phyloP scores from a whole-genome alignment of 2,329 filamentous ascomycete species.

The Akanthomyces uredinophilus region DNA sequence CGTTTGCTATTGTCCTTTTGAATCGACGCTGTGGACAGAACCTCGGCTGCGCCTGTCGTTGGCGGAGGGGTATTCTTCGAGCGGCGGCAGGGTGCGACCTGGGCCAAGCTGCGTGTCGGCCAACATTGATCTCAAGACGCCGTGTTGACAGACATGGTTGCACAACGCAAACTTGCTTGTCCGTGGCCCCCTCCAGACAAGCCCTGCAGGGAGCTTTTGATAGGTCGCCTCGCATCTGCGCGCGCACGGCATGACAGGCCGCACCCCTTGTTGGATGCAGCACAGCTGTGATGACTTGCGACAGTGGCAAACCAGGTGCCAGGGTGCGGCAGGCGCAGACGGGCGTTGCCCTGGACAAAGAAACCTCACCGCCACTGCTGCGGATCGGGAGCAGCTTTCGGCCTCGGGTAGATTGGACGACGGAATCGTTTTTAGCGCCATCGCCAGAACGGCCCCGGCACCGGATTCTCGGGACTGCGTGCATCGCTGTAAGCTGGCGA shows the following conservation, averaged over 20 bases:
- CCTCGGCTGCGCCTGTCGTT: not conserved
- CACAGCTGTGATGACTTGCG: not conserved
- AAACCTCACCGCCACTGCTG: not conserved
- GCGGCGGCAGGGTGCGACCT: not conserved
- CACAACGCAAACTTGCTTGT: conserved; percentile 9
- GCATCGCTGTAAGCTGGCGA: not conserved
- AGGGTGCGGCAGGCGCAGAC: not conserved
- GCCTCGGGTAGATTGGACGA: not conserved
- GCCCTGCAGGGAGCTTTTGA: not conserved
- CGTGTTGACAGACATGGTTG: not conserved
- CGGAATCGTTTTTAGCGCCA: not conserved
- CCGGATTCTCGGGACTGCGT: not conserved
- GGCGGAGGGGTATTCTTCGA: too few species aligned
- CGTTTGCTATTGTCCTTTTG: not conserved
- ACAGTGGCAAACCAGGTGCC: not conserved
- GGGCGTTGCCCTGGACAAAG: not conserved
- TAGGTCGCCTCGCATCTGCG: not conserved
- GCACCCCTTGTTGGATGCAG: too few species aligned
- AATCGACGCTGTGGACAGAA: not conserved
- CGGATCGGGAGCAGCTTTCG: not conserved
- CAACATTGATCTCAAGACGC: not conserved
- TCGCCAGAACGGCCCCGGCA: not conserved
- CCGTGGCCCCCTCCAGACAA: not conserved
- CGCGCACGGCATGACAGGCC: not conserved
- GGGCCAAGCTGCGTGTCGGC: not conserved